Conservation (phyloP, 1,139 yeast genomes). For the Pichia inconspicua region DNA sequence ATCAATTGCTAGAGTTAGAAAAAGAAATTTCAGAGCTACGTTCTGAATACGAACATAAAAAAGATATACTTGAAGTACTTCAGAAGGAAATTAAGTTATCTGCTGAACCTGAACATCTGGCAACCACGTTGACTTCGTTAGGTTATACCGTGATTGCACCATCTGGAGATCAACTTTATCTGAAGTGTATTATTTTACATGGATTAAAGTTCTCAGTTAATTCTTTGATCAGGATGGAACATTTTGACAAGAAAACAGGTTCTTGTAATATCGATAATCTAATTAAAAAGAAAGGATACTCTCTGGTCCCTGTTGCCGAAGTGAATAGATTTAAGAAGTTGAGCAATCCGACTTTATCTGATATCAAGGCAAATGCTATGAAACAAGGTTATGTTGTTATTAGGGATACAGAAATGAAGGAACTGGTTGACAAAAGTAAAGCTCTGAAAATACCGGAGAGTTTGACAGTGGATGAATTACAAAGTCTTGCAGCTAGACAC, state of each 20-base stretch:
- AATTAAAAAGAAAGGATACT: neutral
- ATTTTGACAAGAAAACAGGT: constrained; percentile 15
- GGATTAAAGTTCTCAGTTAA: constrained; percentile 2
- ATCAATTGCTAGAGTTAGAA: constrained; percentile 6
- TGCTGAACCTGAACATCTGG: constrained; percentile 8
- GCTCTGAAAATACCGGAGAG: constrained; percentile 7
- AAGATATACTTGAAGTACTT: constrained; percentile 2
- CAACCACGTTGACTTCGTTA: constrained; percentile 9
- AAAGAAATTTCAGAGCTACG: constrained; percentile 10
- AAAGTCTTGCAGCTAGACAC: constrained; percentile 18
- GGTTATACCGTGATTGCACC: constrained; percentile 15
- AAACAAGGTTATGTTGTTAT: constrained; percentile 35
- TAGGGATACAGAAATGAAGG: constrained; percentile 25
- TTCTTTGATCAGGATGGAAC: constrained; percentile 10
- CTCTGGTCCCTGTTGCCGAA: constrained; percentile 19
- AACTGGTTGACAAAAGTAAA: constrained; percentile 4
- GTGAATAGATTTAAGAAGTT: neutral
- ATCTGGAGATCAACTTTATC: constrained; percentile 2
- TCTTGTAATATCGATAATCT: constrained; percentile 2
- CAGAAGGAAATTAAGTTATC: constrained; percentile 1
- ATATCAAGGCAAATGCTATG: constrained; percentile 14
- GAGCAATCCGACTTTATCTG: constrained; percentile 1
- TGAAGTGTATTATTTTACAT: neutral
- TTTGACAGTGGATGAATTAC: constrained; percentile 12
- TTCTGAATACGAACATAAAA: constrained; percentile 8